A percentile compares a stretch with the other conserved stretches of the same genome.
Evolutionary conservation across 1,284 basidiomycete species (phyloP).

Genomic region (Puccinia sorghi): DNA sequence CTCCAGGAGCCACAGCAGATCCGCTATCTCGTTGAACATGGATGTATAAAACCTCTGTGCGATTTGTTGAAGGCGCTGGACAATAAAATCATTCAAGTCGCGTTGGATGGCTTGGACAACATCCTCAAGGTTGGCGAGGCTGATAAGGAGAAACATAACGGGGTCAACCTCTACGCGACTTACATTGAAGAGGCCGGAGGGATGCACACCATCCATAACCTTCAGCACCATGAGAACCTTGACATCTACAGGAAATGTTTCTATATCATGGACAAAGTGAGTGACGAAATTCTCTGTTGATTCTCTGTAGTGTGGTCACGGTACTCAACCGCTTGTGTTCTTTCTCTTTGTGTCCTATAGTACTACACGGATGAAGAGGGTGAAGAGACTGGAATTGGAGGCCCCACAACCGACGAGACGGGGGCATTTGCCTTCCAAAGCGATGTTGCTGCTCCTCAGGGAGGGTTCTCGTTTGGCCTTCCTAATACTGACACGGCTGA

Average conservation of each 20-base stretch:
- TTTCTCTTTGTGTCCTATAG: not conserved
- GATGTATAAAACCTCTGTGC: constrained; percentile 97
- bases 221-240: constrained; percentile 98
- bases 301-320: constrained; percentile 37
- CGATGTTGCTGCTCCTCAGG: constrained; percentile 77
- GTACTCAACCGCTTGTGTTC: not conserved
- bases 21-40: constrained; percentile 94
- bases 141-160: constrained; percentile 82
- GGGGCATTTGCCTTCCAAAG: constrained; percentile 70
- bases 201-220: constrained; percentile 71
- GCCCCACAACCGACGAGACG: constrained; percentile 82
- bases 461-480: constrained; percentile 83
- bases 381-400: constrained; percentile 69
- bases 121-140: constrained; percentile 97
- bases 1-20: constrained; percentile 96
- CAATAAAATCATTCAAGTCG: constrained; percentile 99
- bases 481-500: not conserved
- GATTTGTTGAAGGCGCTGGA: constrained; percentile 96
- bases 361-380: constrained; percentile 62
- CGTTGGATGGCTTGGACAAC: constrained; percentile 97
- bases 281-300: constrained; percentile 73
- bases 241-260: constrained; percentile 99
- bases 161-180: constrained; percentile 86
- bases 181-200: constrained; percentile 98
- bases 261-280: constrained; percentile 89